phyloP scores from a whole-genome alignment of 2,329 filamentous ascomycete genomes.

The Colletotrichum chrysophilum region DNA sequence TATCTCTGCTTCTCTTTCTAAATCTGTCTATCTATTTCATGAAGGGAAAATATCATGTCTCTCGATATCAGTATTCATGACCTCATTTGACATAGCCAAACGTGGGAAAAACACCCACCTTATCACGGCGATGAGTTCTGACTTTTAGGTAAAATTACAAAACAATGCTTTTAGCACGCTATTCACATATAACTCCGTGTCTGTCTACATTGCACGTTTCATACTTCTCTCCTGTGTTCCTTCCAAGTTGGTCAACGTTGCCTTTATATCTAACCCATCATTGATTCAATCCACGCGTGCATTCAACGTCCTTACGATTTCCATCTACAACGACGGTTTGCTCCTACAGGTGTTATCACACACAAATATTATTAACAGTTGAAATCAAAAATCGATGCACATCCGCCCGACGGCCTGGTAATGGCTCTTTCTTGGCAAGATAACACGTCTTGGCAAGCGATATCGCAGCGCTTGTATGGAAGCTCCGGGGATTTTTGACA shows the following conservation, averaged over 20 bases:
- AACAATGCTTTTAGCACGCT: not conserved
- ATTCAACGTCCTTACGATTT: not conserved
- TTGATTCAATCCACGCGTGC: not conserved
- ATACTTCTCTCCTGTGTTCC: not conserved
- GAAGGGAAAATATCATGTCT: not conserved
- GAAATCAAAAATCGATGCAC: not conserved
- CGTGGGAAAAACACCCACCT: not conserved
- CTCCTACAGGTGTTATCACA: not conserved
- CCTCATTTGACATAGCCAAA: not conserved
- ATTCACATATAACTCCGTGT: not conserved
- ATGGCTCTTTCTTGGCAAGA: constrained; percentile 2
- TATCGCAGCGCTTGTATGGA: not conserved
- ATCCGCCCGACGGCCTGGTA: not conserved
- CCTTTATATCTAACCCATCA: not conserved
- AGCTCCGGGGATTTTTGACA: not conserved
- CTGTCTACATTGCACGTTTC: not conserved
- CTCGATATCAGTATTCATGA: not conserved
- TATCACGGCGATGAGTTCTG: not conserved
- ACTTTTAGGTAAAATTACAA: not conserved
- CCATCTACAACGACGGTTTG: not conserved
- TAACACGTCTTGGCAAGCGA: constrained; percentile 14
- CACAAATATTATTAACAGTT: not conserved
- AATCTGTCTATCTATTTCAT: not conserved
- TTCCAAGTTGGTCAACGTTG: not conserved
- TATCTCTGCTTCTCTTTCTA: not conserved